Evolutionary conservation across 2,329 filamentous ascomycete genomes (phyloP), one percentile per base, ranked within the genome.

Genomic region (Fusarium sp.): DNA sequence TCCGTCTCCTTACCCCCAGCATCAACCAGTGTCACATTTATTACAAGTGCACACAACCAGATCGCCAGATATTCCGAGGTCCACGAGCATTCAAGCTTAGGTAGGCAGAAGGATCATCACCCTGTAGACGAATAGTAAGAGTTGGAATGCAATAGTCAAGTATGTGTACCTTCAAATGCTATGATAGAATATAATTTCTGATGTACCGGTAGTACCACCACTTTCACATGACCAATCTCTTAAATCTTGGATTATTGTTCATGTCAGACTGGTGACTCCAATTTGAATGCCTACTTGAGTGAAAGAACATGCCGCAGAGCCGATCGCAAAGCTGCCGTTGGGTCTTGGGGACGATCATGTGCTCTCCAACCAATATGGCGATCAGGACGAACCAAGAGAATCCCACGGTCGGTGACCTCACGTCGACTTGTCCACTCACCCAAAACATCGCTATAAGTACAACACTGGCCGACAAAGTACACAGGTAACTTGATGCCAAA

Each of bases 391-490:
- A 87, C 83, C 21, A 91, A 79, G n/a, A 91, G 80, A 68, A 82
- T 86, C 1, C 89, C 88, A 61, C 85, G 83, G 62, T 90, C 88
- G 22, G 83, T 82, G 3, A 91, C 81, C 51, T 85, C 86, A 11
- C 87, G 80, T 57, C 80, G 76, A 43, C 77, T 77, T 7, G 80
- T 82, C 89, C 88, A 91, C 57, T 89, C 87, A 54, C 84, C 84
- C 75, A 90, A 89, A 1, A 88, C 81, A 72, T 91, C 89, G 71
- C 89, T 84, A 65, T 83, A 90, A 61, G 90, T 86, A 63, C 87
- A 84, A 17, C 81, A 78, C 76, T 83, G 87, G 0, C 89, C 89
- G 64, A 91, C 86, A 7, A 79, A 82, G 58, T 86, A 83, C 1
- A 79, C 80, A 8, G 80, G 80, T 22, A 91, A 78, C 11, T 80